Base-by-base conservation (phyloP, 768 basidiomycete genomes). In the Lentinula raphanica region DNA sequence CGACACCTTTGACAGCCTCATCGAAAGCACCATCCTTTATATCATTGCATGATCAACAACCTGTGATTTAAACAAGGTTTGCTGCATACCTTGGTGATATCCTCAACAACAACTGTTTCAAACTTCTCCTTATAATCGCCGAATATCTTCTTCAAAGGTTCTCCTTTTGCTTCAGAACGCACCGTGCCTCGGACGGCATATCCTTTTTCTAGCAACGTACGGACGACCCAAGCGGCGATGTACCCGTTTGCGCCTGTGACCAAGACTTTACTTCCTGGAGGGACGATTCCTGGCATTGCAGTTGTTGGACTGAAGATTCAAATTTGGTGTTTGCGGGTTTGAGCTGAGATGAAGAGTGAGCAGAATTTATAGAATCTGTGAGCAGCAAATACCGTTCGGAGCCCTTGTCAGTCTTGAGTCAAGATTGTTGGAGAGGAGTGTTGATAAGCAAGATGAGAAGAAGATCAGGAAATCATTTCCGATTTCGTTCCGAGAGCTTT, bases 11-110 rank as follows among this genome's bases (percentile, higher is more conserved):
- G 59, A 92, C 87, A 0, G 85, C 90, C 51, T 90, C 84, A 66
- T 93, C 89, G 60, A 92, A 94, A 1, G 86, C 88, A 6, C 81
- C 82, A 2, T 78, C 79, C 84, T 85, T n/a, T n/a, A n/a, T n/a
- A n/a, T n/a, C n/a, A n/a, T n/a, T n/a, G n/a, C n/a, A n/a, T n/a
- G n/a, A n/a, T n/a, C n/a, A n/a, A n/a, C n/a, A n/a, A n/a, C n/a
- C n/a, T n/a, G n/a, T n/a, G n/a, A n/a, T n/a, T n/a, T n/a, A n/a
- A n/a, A n/a, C n/a, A n/a, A n/a, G n/a, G n/a, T 35, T 57, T 8
- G 27, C 19, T 21, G 40, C 13, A 19, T 25, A 70, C 75, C 65
- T 70, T 67, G 4, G 68, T 66, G 59, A 93, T 87, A 64, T 94
- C 90, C 46, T 81, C 77, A 0, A 93, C 88, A 23, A 90, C 71